Evolutionary conservation across 257 asterid genomes (phyloP).

Genomic region (Ballota nigra): DNA sequence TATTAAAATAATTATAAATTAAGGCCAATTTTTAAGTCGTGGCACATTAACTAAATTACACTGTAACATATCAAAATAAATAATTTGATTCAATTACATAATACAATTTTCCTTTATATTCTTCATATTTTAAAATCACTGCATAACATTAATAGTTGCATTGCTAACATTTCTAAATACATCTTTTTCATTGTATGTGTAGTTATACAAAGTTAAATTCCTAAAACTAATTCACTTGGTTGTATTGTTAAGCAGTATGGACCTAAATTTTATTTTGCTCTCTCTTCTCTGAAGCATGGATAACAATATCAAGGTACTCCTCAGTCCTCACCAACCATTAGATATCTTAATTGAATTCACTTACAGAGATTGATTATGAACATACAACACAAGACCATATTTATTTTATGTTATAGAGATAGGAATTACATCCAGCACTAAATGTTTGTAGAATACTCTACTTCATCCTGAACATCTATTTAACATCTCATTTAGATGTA

Average conservation of each 20-base stretch:
- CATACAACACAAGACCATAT: background rate
- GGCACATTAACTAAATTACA: background rate
- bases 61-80: background rate
- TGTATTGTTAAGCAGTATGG: background rate
- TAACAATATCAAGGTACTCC: background rate
- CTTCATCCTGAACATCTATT: background rate
- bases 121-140: background rate
- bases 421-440: background rate
- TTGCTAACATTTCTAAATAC: background rate
- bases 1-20: background rate
- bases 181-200: background rate
- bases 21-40: background rate
- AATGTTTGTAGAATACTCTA: background rate
- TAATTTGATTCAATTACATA: background rate
- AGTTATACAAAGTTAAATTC: background rate
- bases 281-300: background rate
- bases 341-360: background rate
- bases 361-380: background rate
- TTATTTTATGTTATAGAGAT: background rate
- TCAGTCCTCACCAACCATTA: background rate
- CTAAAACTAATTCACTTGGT: background rate
- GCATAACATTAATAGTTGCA: background rate
- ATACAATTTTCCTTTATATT: background rate
- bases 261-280: background rate
- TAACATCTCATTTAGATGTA: background rate